Evolutionary conservation across 305 asterid genomes (phyloP), one percentile per base, ranked within the genome.

Genomic region (Fraxinus angustifolia): DNA sequence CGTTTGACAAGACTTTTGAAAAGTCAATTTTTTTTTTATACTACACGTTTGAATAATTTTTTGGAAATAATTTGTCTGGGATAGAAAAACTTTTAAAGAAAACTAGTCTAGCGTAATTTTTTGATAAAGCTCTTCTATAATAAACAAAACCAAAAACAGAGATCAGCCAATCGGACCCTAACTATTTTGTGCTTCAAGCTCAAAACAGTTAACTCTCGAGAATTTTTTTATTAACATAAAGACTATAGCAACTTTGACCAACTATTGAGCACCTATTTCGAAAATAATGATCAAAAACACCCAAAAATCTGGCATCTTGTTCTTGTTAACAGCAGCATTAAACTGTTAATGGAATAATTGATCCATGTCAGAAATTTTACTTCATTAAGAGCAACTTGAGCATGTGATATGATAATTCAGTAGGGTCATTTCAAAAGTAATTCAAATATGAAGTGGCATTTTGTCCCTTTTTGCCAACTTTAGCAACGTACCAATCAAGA

Each of bases 381-480:
- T 80, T 81, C 75, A 84, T 81, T 56, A 68, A 78, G 30, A 75
- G 79, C 87, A 78, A 82, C 78, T 84, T 84, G 90, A 85, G 84
- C 91, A 90, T 87, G 93, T 91, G 91, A 86, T 34, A 14, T 82
- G 79, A 89, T 89, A 84, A 87, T 85, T 79, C 65, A 81, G 78
- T 82, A 86, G 92, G 90, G 83, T 88, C 91, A 82, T 70, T 81
- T 87, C 82, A 87, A 79, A 86, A 82, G 84, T 84, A 90, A 88
- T 86, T 16, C 60, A 50, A 50, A 50, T 50, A 50, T 50, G 60
- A 50, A 16, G 94, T 87, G 91, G 92, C 86, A 87, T 79, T 85
- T 83, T 90, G 97, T 90, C 95, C 85, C 84, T 87, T 91, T 85
- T 83, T 80, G 88, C 83, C 84, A 73, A 85, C 94, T 87, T 90